phyloP scores from a whole-genome alignment of 139 green algal genomes.

The Chlorokybus atmophyticus region DNA sequence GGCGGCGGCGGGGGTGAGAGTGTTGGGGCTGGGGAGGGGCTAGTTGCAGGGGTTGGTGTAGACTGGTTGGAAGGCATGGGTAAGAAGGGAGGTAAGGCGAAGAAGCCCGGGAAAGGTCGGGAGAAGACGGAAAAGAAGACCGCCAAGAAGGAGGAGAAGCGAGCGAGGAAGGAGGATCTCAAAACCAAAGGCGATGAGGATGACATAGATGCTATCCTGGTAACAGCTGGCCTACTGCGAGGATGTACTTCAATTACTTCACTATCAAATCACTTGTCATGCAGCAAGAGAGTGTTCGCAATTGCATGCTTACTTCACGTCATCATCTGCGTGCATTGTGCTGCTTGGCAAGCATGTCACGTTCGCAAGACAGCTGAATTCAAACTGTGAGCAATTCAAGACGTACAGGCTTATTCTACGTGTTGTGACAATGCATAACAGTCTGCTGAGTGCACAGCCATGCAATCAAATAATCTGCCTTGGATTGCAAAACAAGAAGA shows the following conservation, averaged over 20 bases:
- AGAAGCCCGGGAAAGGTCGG: conserved; percentile 31
- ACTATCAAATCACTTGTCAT: conserved; percentile 3
- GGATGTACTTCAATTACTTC: background rate
- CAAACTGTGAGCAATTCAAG: no score
- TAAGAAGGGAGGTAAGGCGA: conserved; percentile 61
- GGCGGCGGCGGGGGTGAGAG: no score
- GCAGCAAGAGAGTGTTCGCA: no score
- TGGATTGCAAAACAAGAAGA: no score
- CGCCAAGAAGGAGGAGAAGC: conserved; percentile 32
- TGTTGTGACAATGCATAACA: no score
- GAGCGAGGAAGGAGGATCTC: conserved; percentile 6
- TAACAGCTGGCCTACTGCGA: background rate
- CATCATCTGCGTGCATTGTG: background rate
- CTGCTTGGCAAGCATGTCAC: background rate
- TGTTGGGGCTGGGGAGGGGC: no score
- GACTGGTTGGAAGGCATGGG: no score
- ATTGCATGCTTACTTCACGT: background rate
- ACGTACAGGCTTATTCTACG: no score
- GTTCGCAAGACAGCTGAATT: no score
- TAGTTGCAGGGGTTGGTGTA: no score
- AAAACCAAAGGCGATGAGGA: conserved; percentile 48
- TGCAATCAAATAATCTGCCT: no score
- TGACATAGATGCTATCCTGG: conserved; percentile 56
- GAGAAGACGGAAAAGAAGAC: conserved; percentile 76
- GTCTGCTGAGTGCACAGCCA: no score